Base-by-base conservation (phyloP, 139 green algal species). In the Chlorella ohadii region DNA sequence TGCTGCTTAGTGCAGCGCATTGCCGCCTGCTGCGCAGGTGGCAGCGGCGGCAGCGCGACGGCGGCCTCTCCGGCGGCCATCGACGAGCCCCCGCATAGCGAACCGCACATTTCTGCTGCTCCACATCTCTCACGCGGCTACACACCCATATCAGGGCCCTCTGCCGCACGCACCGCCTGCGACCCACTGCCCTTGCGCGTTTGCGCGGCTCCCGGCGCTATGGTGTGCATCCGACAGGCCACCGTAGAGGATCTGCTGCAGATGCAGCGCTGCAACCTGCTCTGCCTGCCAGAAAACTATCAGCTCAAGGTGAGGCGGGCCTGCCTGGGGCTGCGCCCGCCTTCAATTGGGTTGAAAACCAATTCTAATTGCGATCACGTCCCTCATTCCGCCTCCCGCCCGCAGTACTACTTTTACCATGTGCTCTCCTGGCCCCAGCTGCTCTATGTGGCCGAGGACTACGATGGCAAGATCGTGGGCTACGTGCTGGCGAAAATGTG, bases 321-420 rank as follows among this genome's bases (percentile, higher is more conserved):
- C 25, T 39, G 23, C 33, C 19, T 55, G 17, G n/a, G 13, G 5
- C 12, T 68, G 55, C 51, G 9, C 28, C n/a, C 13, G 47, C 27
- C 6, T n/a, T 22, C 15, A 59, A 59, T 59, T 59, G 9, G 51
- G 12, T 13, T 13, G 19, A 13, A 19, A 13, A 59, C 22, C 22
- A 13, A 20, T 22, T 22, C 22, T 13, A 2, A 59, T 59, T 61
- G 15, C 27, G 4, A 56, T 27, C 36, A 22, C 27, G 9, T 7
- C 41, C 28, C 4, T 27, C 71, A 2, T 38, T 1, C 71, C 44
- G 71, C 41, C 28, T n/a, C 27, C 11, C 25, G 19, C 47, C 3
- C 93, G 89, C 94, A 99, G 97, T 99, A 99, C 90, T 99, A 99
- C 89, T 93, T 99, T 78, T 99, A 99, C 85, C 97, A 99, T 88